These are phyloP conservation scores for Apiotrichum montevideense DNA, from an alignment of 1,284 basidiomycete species.

Conservation along the genomic window DNA sequence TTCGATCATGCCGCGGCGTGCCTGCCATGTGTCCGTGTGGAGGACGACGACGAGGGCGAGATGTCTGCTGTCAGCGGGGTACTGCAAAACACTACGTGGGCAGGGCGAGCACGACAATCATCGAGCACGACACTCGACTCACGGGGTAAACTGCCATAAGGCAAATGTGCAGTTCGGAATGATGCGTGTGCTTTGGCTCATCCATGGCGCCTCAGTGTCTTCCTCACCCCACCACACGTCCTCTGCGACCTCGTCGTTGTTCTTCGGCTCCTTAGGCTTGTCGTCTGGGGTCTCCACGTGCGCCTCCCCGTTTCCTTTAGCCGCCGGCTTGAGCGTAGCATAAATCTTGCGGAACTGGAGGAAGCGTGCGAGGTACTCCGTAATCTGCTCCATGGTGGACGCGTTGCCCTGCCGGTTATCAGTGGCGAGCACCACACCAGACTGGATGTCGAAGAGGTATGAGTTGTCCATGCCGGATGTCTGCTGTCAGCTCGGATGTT, in stretches of 20 bases:
- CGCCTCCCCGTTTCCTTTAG: constrained; percentile 22
- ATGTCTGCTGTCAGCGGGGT: constrained; percentile 33
- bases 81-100: too few species aligned
- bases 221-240: constrained; percentile 43
- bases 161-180: constrained; percentile 66
- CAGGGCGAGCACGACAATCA: too few species aligned
- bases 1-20: constrained; percentile 74
- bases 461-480: constrained; percentile 87
- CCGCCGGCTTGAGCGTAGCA: constrained; percentile 21
- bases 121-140: constrained; percentile 27
- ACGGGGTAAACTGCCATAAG: constrained; percentile 76
- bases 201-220: constrained; percentile 43
- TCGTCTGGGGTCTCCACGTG: not conserved
- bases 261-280: constrained; percentile 1
- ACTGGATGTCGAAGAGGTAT: constrained; percentile 82
- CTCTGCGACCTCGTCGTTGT: constrained; percentile 1
- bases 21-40: constrained; percentile 70
- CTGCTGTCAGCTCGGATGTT: not conserved
- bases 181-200: constrained; percentile 37
- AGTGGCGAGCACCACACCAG: constrained; percentile 82
- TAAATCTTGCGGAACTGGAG: constrained; percentile 80
- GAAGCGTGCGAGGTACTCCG: constrained; percentile 84
- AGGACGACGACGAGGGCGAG: constrained; percentile 75
- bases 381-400: constrained; percentile 81
- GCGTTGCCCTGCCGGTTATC: constrained; percentile 56